A percentile compares a stretch with the other conserved stretches of the same genome.
Evolutionary conservation across 2,329 filamentous ascomycete genomes (phyloP).

Genomic region (Trichoderma brevicompactum): DNA sequence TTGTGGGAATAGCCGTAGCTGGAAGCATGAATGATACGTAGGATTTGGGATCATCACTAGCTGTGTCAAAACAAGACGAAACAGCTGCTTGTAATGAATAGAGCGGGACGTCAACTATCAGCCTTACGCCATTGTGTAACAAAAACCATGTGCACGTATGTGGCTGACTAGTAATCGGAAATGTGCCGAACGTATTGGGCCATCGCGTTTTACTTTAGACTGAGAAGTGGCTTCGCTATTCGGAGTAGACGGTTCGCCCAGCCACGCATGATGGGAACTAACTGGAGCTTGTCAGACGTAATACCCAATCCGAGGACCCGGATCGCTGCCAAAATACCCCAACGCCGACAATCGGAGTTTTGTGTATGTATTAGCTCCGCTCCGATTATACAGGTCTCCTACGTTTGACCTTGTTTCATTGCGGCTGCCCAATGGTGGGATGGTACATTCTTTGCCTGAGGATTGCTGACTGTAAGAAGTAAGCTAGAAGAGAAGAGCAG

Average conservation of each 20-base stretch:
- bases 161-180: background rate
- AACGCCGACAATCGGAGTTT: slow-evolving; percentile 17
- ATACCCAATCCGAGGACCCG: slow-evolving; percentile 7
- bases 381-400: background rate
- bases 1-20: background rate
- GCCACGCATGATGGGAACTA: background rate
- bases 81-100: background rate
- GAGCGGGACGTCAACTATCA: background rate
- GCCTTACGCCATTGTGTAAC: background rate
- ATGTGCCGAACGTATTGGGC: background rate
- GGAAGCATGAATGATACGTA: background rate
- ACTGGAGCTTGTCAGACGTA: slow-evolving; percentile 11
- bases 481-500: too few species aligned
- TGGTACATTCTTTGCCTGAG: too few species aligned
- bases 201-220: background rate
- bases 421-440: too few species aligned
- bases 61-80: background rate
- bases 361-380: background rate
- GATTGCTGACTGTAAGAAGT: too few species aligned
- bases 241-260: background rate
- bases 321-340: background rate
- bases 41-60: background rate
- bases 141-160: background rate
- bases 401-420: too few species aligned
- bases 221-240: background rate